These are phyloP conservation scores for Neohortaea acidophila DNA, from an alignment of 495 filamentous ascomycete species.

Conservation along the genomic window DNA sequence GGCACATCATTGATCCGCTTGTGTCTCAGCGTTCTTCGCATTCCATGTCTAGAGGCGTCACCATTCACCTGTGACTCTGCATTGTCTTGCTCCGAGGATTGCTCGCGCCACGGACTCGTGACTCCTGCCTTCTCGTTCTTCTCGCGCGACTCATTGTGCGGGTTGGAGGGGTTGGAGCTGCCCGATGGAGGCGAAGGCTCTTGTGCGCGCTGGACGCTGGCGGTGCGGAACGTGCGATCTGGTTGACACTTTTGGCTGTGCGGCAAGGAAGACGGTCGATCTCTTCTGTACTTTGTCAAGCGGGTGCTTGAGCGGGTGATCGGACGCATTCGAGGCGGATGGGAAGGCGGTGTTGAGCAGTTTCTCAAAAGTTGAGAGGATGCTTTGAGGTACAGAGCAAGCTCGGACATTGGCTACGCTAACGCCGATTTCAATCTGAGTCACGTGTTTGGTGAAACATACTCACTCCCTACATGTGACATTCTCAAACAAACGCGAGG, in stretches of 20 bases:
- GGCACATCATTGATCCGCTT: slow-evolving; percentile 9
- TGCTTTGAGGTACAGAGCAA: too few species aligned
- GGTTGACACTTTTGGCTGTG: neutral
- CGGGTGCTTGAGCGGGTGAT: slow-evolving; percentile 14
- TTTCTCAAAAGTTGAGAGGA: too few species aligned
- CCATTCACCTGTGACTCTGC: slow-evolving; percentile 18
- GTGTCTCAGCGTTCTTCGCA: slow-evolving; percentile 4
- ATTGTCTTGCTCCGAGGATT: neutral
- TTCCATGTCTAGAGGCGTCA: slow-evolving; percentile 11
- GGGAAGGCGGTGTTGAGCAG: too few species aligned
- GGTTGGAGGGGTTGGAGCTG: neutral
- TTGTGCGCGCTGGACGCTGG: neutral
- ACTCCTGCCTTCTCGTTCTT: neutral
- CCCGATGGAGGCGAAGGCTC: slow-evolving; percentile 4
- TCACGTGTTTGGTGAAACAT: too few species aligned
- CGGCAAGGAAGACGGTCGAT: slow-evolving; percentile 2
- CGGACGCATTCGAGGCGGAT: slow-evolving; percentile 16
- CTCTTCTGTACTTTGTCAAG: slow-evolving; percentile 4
- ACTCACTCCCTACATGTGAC: too few species aligned
- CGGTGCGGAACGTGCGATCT: neutral
- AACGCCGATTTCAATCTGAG: too few species aligned
- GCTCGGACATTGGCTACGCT: too few species aligned
- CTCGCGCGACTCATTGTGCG: slow-evolving; percentile 2
- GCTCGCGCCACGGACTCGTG: neutral
- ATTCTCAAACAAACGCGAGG: too few species aligned